Evolutionary conservation across 2,329 filamentous ascomycete genomes (phyloP).

Genomic region (Domatiomyces globalis): DNA sequence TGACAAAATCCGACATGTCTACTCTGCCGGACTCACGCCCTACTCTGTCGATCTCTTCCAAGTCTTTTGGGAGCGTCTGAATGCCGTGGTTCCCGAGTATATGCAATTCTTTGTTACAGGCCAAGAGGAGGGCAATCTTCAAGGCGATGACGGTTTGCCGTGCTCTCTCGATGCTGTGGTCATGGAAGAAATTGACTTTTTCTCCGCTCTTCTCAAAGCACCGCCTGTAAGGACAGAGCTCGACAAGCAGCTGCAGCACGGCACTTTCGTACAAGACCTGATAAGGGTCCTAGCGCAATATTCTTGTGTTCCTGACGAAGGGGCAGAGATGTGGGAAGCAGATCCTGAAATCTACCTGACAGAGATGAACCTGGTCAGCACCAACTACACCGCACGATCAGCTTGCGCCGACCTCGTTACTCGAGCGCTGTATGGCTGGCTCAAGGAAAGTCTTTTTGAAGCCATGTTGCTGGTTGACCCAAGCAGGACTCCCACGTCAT

Average conservation of each 20-base stretch:
- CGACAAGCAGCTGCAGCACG: conserved; percentile 56
- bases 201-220: conserved; percentile 80
- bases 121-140: conserved; percentile 67
- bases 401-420: conserved; percentile 85
- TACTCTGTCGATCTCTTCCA: conserved; percentile 74
- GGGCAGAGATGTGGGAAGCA: conserved; percentile 91
- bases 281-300: conserved; percentile 76
- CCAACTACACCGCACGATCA: conserved; percentile 89
- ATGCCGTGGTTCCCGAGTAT: conserved; percentile 56
- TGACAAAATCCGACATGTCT: conserved; percentile 74
- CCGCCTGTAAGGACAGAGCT: conserved; percentile 79
- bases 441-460: conserved; percentile 60
- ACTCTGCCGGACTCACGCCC: conserved; percentile 65
- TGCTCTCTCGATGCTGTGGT: conserved; percentile 91
- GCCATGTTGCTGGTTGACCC: conserved; percentile 63
- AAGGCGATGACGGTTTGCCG: conserved; percentile 79
- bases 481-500: conserved; percentile 25
- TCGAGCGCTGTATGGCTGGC: conserved; percentile 75
- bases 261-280: conserved; percentile 70
- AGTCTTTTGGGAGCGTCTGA: conserved; percentile 78
- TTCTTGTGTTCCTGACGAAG: conserved; percentile 79
- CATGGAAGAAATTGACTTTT: conserved; percentile 84
- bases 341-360: conserved; percentile 91
- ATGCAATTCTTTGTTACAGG: conserved; percentile 73
- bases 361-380: conserved; percentile 85